Percentiles rank a stretch among this genome's conserved stretches.
Evolutionary conservation across 2,329 filamentous ascomycete species (phyloP).

Genomic region (Botrytis galanthina): DNA sequence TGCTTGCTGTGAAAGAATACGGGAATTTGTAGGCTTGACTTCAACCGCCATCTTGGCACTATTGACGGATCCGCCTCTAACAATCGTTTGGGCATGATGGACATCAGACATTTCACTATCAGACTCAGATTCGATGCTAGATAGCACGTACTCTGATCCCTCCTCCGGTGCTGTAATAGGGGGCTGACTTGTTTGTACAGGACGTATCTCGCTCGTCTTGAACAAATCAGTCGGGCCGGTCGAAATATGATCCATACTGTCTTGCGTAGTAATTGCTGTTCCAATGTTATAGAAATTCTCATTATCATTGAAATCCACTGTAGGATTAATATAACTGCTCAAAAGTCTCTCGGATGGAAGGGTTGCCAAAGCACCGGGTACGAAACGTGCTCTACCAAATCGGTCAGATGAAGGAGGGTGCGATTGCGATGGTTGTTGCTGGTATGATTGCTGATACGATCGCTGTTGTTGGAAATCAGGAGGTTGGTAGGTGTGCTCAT

Average conservation of each 20-base stretch:
- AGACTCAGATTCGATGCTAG: slow-evolving; percentile 18
- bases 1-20: not conserved
- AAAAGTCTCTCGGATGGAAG: slow-evolving; percentile 47
- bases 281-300: slow-evolving; percentile 16
- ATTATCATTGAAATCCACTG: slow-evolving; percentile 20
- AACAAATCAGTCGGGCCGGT: not conserved
- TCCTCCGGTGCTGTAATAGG: not conserved
- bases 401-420: slow-evolving; percentile 27
- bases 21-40: slow-evolving; percentile 8
- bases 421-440: slow-evolving; percentile 19
- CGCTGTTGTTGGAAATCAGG: not conserved
- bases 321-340: slow-evolving; percentile 36
- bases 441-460: not conserved
- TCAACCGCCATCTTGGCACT: slow-evolving; percentile 6
- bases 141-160: slow-evolving; percentile 12
- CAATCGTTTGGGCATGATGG: not conserved
- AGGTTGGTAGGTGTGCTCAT: slow-evolving; percentile 28
- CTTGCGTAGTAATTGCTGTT: slow-evolving; percentile 17
- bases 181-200: not conserved
- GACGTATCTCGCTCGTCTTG: slow-evolving; percentile 1
- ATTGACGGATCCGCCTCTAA: not conserved
- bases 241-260: slow-evolving; percentile 16
- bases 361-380: slow-evolving; percentile 44
- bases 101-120: slow-evolving; percentile 11
- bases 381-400: slow-evolving; percentile 40